phyloP scores from a whole-genome alignment of 148 eudicot species.

The Rhododendron ovatum region DNA sequence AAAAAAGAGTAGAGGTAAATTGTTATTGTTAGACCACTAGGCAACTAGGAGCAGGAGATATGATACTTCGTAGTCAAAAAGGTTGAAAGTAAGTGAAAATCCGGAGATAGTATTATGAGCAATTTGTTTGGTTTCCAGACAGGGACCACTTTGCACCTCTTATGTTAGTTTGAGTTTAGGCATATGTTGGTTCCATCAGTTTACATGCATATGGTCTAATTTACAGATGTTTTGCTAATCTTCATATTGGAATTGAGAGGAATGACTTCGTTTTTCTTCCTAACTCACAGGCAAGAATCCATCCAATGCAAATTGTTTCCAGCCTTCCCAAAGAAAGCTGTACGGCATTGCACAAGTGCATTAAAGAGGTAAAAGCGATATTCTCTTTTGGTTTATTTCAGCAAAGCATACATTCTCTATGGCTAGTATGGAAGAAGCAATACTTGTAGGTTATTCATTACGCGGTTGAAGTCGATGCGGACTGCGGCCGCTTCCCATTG shows the following conservation, averaged over 20 bases:
- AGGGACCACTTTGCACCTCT: not conserved
- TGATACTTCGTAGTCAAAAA: not conserved
- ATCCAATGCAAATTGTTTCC: constrained; percentile 62
- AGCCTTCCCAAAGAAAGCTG: constrained; percentile 66
- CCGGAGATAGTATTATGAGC: not conserved
- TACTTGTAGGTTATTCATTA: constrained; percentile 65
- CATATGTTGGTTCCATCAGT: not conserved
- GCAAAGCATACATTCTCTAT: constrained; percentile 13
- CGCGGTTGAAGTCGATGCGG: constrained; percentile 87
- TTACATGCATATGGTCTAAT: not conserved
- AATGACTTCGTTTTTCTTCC: not conserved
- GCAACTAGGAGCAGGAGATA: not conserved
- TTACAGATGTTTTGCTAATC: not conserved
- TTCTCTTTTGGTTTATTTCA: constrained; percentile 5
- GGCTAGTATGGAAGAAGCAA: constrained; percentile 35
- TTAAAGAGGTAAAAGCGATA: constrained; percentile 58
- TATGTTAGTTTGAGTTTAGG: not conserved
- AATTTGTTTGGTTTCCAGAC: not conserved
- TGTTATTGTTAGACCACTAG: not conserved
- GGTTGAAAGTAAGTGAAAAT: no score
- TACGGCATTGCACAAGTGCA: constrained; percentile 60
- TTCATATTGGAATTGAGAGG: not conserved
- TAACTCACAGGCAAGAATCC: constrained; percentile 70
- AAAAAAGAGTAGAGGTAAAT: not conserved
- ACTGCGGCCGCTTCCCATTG: constrained; percentile 65